Conservation (phyloP, 768 basidiomycete genomes). For the Termitomyces heimii region DNA sequence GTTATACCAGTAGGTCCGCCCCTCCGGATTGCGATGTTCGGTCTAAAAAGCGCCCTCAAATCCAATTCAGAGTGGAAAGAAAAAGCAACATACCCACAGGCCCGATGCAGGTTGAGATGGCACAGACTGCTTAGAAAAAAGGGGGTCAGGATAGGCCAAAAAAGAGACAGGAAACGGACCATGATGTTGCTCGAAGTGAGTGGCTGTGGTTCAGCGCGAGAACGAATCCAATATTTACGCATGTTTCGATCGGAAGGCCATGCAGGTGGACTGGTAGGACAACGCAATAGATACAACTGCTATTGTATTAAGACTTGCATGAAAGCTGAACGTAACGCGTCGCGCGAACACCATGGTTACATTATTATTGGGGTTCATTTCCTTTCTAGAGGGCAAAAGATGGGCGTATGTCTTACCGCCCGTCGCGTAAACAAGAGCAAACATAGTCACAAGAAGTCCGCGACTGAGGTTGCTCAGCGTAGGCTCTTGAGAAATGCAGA, state of each 20-base stretch:
- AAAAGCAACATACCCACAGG: conserved; percentile 27
- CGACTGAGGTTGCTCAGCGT: background rate
- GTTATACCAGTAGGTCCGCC: conserved; percentile 99
- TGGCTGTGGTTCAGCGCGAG: background rate
- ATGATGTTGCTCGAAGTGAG: conserved; percentile 1
- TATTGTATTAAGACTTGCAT: background rate
- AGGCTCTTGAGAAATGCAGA: conserved; percentile 11
- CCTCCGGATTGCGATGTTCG: conserved; percentile 92
- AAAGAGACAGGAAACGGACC: background rate
- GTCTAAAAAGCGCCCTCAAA: conserved; percentile 42
- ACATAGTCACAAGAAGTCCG: conserved; percentile 9
- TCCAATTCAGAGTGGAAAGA: background rate
- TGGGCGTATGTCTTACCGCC: no score
- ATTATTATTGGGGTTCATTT: background rate
- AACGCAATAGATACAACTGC: background rate
- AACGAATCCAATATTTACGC: conserved; percentile 1
- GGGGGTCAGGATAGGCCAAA: background rate
- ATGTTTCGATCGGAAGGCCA: conserved; percentile 6
- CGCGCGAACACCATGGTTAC: background rate
- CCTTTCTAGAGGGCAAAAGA: background rate
- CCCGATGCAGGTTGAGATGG: conserved; percentile 18
- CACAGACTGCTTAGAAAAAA: conserved; percentile 3
- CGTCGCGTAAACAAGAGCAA: conserved; percentile 18
- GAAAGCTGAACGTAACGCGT: background rate
- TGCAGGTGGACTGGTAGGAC: background rate